A percentile compares a stretch with the other conserved stretches of the same genome.
phyloP scores from a whole-genome alignment of 2,329 filamentous ascomycete species.

The Penicillium sp. region DNA sequence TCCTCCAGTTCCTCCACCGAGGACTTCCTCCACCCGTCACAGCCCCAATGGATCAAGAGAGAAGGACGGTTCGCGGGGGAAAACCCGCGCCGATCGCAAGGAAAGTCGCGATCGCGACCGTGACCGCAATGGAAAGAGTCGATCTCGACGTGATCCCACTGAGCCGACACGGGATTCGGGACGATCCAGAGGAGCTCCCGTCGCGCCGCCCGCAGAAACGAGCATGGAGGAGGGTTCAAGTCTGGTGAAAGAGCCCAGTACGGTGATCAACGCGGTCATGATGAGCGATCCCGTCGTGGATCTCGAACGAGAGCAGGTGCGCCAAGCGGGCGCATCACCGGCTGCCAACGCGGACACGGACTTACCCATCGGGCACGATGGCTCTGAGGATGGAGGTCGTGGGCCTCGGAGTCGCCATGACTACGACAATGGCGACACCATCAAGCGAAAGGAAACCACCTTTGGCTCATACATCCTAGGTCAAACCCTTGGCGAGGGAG shows the following conservation, averaged over 20 bases:
- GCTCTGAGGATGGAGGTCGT: constrained; percentile 45
- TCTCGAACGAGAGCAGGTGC: constrained; percentile 67
- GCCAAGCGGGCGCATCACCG: constrained; percentile 60
- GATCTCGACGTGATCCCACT: constrained; percentile 40
- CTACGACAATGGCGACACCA: constrained; percentile 53
- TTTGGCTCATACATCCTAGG: constrained; percentile 96
- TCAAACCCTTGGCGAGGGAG: constrained; percentile 93
- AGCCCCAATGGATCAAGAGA: constrained; percentile 40
- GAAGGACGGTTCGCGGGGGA: constrained; percentile 40
- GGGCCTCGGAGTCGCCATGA: constrained; percentile 54
- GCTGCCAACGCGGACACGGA: constrained; percentile 48
- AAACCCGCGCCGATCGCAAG: constrained; percentile 38
- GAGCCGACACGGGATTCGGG: constrained; percentile 43
- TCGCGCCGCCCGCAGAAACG: constrained; percentile 32
- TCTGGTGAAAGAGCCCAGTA: constrained; percentile 72
- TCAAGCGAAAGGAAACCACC: constrained; percentile 77
- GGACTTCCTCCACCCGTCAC: constrained; percentile 70
- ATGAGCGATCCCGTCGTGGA: constrained; percentile 75
- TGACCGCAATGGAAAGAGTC: constrained; percentile 42
- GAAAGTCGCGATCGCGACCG: constrained; percentile 34
- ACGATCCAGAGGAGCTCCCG: constrained; percentile 27
- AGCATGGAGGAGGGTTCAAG: constrained; percentile 54
- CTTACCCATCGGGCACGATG: constrained; percentile 51
- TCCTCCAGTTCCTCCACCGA: constrained; percentile 72
- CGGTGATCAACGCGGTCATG: constrained; percentile 74